Conservation (phyloP, 371 early-diverging fungal species). For the Apophysomyces elegans region DNA sequence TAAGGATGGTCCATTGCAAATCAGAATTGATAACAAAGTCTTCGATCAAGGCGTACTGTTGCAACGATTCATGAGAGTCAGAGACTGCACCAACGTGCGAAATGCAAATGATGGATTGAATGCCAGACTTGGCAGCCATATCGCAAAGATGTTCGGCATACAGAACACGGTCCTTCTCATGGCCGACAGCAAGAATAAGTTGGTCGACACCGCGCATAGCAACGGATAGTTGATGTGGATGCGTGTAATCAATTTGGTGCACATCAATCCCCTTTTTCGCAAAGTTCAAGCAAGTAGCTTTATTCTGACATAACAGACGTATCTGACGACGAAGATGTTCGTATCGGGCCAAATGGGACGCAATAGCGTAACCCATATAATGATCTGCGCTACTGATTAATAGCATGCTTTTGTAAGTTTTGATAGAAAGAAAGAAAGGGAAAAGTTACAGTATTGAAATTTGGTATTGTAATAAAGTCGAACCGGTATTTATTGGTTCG, state of each 20-base stretch:
- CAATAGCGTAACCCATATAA: conserved; percentile 42
- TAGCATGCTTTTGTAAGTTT: conserved; percentile 29
- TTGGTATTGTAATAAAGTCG: conserved; percentile 1
- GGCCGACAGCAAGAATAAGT: conserved; percentile 40
- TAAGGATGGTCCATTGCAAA: conserved; percentile 45
- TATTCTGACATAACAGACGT: conserved; percentile 38
- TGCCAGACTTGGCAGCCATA: conserved; percentile 40
- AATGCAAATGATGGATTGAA: conserved; percentile 41
- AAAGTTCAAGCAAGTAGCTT: conserved; percentile 30
- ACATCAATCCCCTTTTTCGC: conserved; percentile 42
- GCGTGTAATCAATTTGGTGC: conserved; percentile 34
- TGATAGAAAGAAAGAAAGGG: conserved; percentile 5
- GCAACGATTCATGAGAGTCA: conserved; percentile 24
- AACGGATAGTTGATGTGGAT: conserved; percentile 37
- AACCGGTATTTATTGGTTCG: conserved; percentile 11
- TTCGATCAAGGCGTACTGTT: conserved; percentile 43
- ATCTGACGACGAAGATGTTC: conserved; percentile 28
- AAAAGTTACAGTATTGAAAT: conserved; percentile 10
- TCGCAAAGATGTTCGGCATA: conserved; percentile 31
- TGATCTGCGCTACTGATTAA: conserved; percentile 50
- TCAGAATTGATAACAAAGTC: conserved; percentile 33
- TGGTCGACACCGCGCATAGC: conserved; percentile 47
- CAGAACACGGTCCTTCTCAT: conserved; percentile 35
- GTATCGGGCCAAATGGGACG: conserved; percentile 41
- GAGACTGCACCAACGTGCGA: conserved; percentile 51